A percentile compares a stretch with the other conserved stretches of the same genome.
Evolutionary conservation across 2,329 filamentous ascomycete species (phyloP).

Genomic region (Nannizziopsis arthrosporioides): DNA sequence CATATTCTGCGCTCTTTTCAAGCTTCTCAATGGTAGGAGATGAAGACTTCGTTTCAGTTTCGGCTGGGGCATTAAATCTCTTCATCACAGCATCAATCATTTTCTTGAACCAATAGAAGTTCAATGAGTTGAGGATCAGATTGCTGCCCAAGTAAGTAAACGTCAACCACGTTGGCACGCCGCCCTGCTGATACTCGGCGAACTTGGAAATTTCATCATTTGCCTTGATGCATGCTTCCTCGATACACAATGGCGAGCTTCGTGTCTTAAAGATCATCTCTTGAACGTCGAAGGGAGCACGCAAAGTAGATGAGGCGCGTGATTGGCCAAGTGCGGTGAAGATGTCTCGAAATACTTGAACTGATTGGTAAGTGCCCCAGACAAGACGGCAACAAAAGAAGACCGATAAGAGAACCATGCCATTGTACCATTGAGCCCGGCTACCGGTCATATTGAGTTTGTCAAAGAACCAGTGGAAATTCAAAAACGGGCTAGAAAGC

Average conservation of each 20-base stretch:
- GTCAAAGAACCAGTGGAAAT: slow-evolving; percentile 60
- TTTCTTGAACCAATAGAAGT: slow-evolving; percentile 56
- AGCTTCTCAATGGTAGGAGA: slow-evolving; percentile 18
- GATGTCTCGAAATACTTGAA: slow-evolving; percentile 49
- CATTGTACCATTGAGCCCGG: slow-evolving; percentile 51
- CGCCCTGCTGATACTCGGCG: slow-evolving; percentile 26
- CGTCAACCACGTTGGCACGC: slow-evolving; percentile 48
- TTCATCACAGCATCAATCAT: slow-evolving; percentile 56
- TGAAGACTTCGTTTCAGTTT: slow-evolving; percentile 17
- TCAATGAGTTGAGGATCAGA: slow-evolving; percentile 49
- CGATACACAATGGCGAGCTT: slow-evolving; percentile 27
- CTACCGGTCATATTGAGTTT: slow-evolving; percentile 55
- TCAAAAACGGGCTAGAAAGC: slow-evolving; percentile 54
- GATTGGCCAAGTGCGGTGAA: slow-evolving; percentile 41
- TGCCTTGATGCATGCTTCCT: slow-evolving; percentile 30
- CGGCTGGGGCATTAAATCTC: slow-evolving; percentile 40
- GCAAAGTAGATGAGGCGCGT: slow-evolving; percentile 24
- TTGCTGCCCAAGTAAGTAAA: slow-evolving; percentile 48
- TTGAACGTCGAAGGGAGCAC: slow-evolving; percentile 24
- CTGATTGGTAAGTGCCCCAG: slow-evolving; percentile 51
- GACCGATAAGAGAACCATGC: slow-evolving; percentile 45
- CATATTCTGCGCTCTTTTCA: slow-evolving; percentile 21
- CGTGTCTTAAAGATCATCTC: slow-evolving; percentile 27
- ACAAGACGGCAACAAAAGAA: slow-evolving; percentile 53
- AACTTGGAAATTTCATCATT: slow-evolving; percentile 41